These are phyloP conservation scores for Candida anutae DNA, from an alignment of 1,139 yeast species.

Conservation along the genomic window DNA sequence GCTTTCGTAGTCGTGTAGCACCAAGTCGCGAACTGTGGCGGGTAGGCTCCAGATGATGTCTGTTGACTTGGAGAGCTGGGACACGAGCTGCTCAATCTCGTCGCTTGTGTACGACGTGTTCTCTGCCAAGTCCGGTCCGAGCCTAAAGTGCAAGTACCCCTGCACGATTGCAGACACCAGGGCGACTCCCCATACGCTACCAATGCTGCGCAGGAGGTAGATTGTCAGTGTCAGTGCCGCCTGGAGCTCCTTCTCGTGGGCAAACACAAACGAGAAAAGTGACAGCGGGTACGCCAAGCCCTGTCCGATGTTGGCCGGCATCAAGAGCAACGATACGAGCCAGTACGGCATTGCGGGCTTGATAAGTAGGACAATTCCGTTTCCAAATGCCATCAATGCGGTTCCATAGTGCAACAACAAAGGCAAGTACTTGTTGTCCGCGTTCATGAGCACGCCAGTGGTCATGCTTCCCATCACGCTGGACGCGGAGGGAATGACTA, in stretches of 20 bases:
- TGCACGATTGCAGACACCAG: constrained; percentile 24
- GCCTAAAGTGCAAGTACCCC: constrained; percentile 9
- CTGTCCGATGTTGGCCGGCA: constrained; percentile 34
- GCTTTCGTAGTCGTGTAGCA: constrained; percentile 12
- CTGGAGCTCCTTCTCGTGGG: constrained; percentile 21
- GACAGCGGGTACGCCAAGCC: constrained; percentile 33
- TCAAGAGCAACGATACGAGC: constrained; percentile 15
- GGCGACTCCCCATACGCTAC: constrained; percentile 36
- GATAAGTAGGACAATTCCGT: constrained; percentile 19
- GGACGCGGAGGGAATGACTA: constrained; percentile 30
- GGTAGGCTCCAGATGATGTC: constrained; percentile 10
- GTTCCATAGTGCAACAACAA: constrained; percentile 21
- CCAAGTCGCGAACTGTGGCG: constrained; percentile 8
- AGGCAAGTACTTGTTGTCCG: constrained; percentile 10
- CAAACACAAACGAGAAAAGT: constrained; percentile 29
- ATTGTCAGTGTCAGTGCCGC: constrained; percentile 32
- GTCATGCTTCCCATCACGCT: constrained; percentile 34
- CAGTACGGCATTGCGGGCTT: constrained; percentile 13
- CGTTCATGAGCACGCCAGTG: constrained; percentile 28
- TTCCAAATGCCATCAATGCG: constrained; percentile 24
- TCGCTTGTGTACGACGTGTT: constrained; percentile 5
- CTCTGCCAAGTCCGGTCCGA: constrained; percentile 8
- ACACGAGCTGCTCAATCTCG: constrained; percentile 10
- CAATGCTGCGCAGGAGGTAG: constrained; percentile 29
- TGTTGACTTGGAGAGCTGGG: constrained; percentile 12